Conservation (phyloP, 2,329 filamentous ascomycete species). For the Diaporthe sp. region DNA sequence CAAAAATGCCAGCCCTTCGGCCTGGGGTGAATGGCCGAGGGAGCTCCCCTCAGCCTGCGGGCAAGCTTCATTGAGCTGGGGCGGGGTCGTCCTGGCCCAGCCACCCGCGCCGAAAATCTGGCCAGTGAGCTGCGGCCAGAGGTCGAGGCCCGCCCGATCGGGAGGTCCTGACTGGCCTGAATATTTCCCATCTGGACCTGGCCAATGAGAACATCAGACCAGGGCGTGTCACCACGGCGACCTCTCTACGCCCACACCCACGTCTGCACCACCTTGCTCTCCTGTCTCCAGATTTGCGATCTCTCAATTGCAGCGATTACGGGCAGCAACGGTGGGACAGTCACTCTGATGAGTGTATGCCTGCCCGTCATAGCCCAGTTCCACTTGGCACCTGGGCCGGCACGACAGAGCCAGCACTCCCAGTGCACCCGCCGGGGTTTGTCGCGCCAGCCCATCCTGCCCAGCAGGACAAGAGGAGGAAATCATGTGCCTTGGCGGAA, state of each 20-base stretch:
- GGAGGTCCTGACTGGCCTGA: neutral
- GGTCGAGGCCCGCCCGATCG: too few relatives aligned
- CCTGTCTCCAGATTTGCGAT: neutral
- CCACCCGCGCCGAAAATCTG: neutral
- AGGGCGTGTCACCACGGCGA: neutral
- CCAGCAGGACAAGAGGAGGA: neutral
- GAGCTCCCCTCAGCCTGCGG: neutral
- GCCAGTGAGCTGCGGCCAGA: too few relatives aligned
- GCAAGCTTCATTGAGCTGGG: neutral
- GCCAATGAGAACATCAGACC: neutral
- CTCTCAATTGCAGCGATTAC: neutral
- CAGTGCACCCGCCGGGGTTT: neutral
- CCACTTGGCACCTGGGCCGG: conserved; percentile 1
- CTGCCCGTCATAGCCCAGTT: neutral
- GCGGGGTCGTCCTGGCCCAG: conserved; percentile 7
- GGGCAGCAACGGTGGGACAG: neutral
- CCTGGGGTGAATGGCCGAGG: neutral
- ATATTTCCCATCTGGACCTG: too few relatives aligned
- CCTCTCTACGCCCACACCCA: neutral
- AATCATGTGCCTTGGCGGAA: neutral
- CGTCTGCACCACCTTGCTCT: too few relatives aligned
- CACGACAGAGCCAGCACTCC: neutral
- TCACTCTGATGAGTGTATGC: neutral
- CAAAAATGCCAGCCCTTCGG: neutral
- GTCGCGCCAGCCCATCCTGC: neutral